Evolutionary conservation across 78 protist species (phyloP), one percentile per base, ranked within the genome.

Genomic region (Dictyostelium brefeldianum): DNA sequence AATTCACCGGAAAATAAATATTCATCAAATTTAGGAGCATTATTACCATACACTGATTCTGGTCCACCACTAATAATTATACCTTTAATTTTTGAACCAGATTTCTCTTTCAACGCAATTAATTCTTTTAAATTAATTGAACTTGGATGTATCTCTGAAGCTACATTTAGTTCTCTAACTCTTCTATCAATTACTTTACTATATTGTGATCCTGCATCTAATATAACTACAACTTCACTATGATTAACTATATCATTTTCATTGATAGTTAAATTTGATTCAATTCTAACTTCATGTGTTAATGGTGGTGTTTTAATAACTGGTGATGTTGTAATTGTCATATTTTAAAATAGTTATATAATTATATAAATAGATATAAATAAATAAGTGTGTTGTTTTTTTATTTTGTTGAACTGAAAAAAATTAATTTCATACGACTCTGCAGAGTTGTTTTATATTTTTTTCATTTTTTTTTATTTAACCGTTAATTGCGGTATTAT

Each of bases 51-150:
- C 14, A 97, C 98, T 2, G 91, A 56, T 53, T 83, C 89, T 17
- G 99, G 99, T 22, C 99, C 99, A 17, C 99, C 99, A 0, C 95
- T 78, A 27, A 98, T 89, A 69, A 98, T 96, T 53, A 98, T 59
- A 10, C 97, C 99, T 14, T 43, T 81, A 14, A 73, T 54, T 11
- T 56, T 71, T n/a, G 78, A 56, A 2, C 67, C 67, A 29, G 78
- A 11, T 8, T 41, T 46, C n/a, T 12, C 15, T 27, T 78, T 50
- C 0, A 29, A 5, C 9, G 17, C 71, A 22, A 81, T 17, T 65
- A 97, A 36, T 18, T 51, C 62, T 29, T 4, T 85, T 4, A 87
- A 29, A 22, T 92, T 29, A 1, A 91, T 80, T 56, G 65, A 29
- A 12, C 94, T 78, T 9, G 98, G 97, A 36, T 97, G 94, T 9